Conservation (phyloP, 306 rosid species). For the Mimosa pudica region DNA sequence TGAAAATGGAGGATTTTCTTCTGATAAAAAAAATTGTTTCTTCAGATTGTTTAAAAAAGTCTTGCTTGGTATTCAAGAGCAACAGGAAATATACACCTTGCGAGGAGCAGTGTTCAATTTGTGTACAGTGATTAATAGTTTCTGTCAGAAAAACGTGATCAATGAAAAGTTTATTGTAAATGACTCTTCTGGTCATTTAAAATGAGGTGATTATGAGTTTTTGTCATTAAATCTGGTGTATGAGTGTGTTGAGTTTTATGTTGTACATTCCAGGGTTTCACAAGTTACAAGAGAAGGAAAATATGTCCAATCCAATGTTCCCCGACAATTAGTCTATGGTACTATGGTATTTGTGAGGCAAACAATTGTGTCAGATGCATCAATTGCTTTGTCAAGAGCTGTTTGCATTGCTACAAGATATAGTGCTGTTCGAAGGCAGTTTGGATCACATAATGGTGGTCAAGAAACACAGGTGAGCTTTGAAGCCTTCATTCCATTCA, state of each 20-base stretch:
- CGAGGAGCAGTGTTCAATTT: background rate
- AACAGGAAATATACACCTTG: background rate
- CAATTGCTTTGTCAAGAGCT: constrained; percentile 83
- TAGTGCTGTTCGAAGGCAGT: constrained; percentile 96
- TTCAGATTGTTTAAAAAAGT: background rate
- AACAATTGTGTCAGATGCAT: constrained; percentile 90
- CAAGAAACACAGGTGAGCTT: constrained; percentile 91
- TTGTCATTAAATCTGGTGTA: constrained; percentile 7
- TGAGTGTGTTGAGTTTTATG: constrained; percentile 34
- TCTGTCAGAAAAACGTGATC: constrained; percentile 13
- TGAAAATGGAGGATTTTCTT: background rate
- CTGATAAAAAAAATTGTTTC: too few relatives aligned
- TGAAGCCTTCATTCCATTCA: too few relatives aligned
- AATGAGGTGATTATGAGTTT: constrained; percentile 28
- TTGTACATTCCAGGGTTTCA: constrained; percentile 68
- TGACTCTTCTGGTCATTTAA: background rate
- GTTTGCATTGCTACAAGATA: constrained; percentile 98
- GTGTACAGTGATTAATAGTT: too few relatives aligned
- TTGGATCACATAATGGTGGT: constrained; percentile 70
- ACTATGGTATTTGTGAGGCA: constrained; percentile 96
- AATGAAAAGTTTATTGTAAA: constrained; percentile 17
- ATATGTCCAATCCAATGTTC: constrained; percentile 82
- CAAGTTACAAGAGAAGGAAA: constrained; percentile 93
- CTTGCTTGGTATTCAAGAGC: background rate
- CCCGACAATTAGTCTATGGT: constrained; percentile 90